Evolutionary conservation across 2,329 filamentous ascomycete genomes (phyloP).

Genomic region (Exophiala sp.): DNA sequence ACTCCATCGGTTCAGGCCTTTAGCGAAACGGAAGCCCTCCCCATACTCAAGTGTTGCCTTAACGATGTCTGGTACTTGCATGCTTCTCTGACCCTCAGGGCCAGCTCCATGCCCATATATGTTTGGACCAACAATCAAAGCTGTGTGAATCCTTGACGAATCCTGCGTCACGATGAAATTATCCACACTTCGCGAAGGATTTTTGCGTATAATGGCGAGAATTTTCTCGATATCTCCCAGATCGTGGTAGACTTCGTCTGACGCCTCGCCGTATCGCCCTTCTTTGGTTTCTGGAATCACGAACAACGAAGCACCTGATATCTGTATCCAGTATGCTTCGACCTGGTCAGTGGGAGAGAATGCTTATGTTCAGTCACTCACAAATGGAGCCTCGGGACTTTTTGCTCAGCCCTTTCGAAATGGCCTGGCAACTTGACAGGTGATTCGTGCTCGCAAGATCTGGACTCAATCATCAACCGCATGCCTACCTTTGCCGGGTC

Average conservation of each 20-base stretch:
- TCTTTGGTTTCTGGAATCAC: slow-evolving; percentile 35
- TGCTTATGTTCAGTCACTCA: not conserved
- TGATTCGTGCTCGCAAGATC: not conserved
- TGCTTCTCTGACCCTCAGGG: slow-evolving; percentile 47
- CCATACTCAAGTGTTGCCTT: slow-evolving; percentile 42
- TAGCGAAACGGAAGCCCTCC: slow-evolving; percentile 44
- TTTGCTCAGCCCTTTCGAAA: not conserved
- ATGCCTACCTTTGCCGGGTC: not conserved
- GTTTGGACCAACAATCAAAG: slow-evolving; percentile 49
- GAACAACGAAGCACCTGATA: slow-evolving; percentile 40
- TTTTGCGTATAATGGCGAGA: slow-evolving; percentile 6
- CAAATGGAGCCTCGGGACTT: not conserved
- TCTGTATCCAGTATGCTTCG: slow-evolving; percentile 32
- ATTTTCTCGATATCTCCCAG: slow-evolving; percentile 28
- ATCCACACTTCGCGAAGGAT: slow-evolving; percentile 34
- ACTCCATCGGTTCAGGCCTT: slow-evolving; percentile 51
- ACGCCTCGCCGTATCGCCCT: slow-evolving; percentile 32
- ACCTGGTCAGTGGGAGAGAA: not conserved
- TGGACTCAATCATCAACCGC: not conserved
- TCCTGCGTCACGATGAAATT: slow-evolving; percentile 37
- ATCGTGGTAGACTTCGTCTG: slow-evolving; percentile 37
- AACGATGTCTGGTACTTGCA: slow-evolving; percentile 49
- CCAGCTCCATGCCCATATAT: slow-evolving; percentile 55
- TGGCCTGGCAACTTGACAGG: not conserved
- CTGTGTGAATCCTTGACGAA: slow-evolving; percentile 37